Evolutionary conservation across 1,139 yeast species (phyloP), one percentile per base, ranked within the genome.

Genomic region (Kodamaea derodonti): DNA sequence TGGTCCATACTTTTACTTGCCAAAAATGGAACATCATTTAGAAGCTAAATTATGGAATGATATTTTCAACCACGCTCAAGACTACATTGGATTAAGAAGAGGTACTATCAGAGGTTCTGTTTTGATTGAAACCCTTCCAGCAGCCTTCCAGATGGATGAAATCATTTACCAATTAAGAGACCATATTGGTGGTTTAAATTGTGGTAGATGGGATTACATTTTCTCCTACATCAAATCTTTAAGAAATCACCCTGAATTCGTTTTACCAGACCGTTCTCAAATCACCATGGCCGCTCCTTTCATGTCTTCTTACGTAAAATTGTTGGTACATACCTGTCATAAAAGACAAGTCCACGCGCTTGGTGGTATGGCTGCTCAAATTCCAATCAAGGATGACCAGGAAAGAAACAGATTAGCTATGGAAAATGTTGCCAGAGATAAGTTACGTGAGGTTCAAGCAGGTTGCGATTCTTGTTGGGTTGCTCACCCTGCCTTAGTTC

Each of bases 391-490:
- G 47, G 52, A 52, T 27, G 59, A 56, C 36, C 31, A 35, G 11
- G 55, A 37, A 22, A 48, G 52, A 28, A 55, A 56, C 46, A 45
- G 42, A 26, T 34, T 42, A 12, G 61, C 60, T 15, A 47, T 55
- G 57, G 50, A 43, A 30, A 56, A 56, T 35, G 61, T 56, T 25
- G 40, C 51, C 24, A 47, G 41, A 34, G 61, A 56, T 43, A 56
- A 56, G 43, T 49, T 56, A 49, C 72, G 92, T 49, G 94, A 84
- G 60, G 92, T 77, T 33, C 59, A 67, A 40, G 81, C 84, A 37
- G 90, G 88, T 36, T 84, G 84, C 57, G 88, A 82, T 60, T 84
- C 88, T 34, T 80, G 88, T 53, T 82, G 90, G 88, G 83, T 82
- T 52, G 88, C 88, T 29, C 88, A 82, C 56, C 88, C 88, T 24